These are phyloP conservation scores for Brassica rapa DNA, from an alignment of 345 rosid species.

Conservation along the genomic window DNA sequence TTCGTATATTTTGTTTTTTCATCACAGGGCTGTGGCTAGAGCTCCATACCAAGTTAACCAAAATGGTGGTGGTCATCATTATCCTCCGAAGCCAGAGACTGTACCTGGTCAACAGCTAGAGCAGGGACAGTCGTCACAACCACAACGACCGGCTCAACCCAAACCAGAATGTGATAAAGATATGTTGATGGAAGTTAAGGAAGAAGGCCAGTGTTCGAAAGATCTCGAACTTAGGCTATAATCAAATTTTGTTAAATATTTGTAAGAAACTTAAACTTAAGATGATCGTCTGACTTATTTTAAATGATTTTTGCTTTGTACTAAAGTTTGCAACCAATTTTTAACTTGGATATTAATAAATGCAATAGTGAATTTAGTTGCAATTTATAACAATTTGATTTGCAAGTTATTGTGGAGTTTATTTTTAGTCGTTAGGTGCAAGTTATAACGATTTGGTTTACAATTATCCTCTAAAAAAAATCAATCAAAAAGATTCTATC, in stretches of 20 bases:
- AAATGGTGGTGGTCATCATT: not conserved
- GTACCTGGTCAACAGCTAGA: conserved; percentile 26
- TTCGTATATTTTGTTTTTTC: not conserved
- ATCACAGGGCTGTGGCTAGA: conserved; percentile 53
- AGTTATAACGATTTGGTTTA: not conserved
- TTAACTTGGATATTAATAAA: conserved; percentile 10
- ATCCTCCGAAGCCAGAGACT: conserved; percentile 37
- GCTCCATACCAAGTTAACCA: conserved; percentile 65
- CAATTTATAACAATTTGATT: conserved; percentile 1
- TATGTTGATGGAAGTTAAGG: conserved; percentile 18
- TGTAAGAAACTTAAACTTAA: conserved; percentile 52
- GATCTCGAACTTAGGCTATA: conserved; percentile 67
- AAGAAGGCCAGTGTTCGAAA: conserved; percentile 42
- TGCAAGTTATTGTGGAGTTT: not conserved
- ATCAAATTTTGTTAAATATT: not conserved
- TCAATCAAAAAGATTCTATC: not conserved
- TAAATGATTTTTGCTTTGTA: conserved; percentile 10
- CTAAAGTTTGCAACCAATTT: conserved; percentile 12
- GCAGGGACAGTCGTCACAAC: conserved; percentile 38
- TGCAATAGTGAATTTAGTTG: not conserved
- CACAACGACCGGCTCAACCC: conserved; percentile 5
- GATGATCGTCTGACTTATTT: conserved; percentile 20
- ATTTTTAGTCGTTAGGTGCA: not conserved
- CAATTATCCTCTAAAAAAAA: not conserved
- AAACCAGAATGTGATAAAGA: conserved; percentile 28